Percentiles rank a stretch among this genome's conserved stretches.
Evolutionary conservation across 2,329 filamentous ascomycete species (phyloP).

Genomic region (Chrysoporthe puriensis): DNA sequence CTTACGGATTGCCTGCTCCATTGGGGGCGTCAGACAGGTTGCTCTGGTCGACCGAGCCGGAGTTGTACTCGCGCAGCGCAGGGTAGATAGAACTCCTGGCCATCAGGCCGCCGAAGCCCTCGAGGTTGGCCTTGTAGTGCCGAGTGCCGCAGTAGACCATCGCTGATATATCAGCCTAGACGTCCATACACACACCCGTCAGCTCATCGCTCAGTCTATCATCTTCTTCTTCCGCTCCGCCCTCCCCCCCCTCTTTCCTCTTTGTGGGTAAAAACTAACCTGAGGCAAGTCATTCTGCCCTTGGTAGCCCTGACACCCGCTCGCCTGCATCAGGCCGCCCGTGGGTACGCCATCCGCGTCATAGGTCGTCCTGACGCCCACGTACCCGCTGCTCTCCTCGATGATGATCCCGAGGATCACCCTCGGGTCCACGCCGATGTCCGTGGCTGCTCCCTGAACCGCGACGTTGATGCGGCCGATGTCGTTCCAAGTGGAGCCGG

Average conservation of each 20-base stretch:
- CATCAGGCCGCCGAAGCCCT: slow-evolving; percentile 35
- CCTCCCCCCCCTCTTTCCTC: not conserved
- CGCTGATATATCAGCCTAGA: slow-evolving; percentile 10
- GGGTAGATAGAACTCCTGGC: slow-evolving; percentile 41
- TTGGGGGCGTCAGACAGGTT: slow-evolving; percentile 40
- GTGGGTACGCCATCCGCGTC: slow-evolving; percentile 39
- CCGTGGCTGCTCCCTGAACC: slow-evolving; percentile 35
- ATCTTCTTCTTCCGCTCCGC: not conserved
- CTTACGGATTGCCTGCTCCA: slow-evolving; percentile 15
- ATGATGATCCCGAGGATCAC: slow-evolving; percentile 47
- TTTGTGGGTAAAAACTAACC: slow-evolving; percentile 30
- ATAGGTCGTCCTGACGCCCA: slow-evolving; percentile 42
- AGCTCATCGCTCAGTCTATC: not conserved
- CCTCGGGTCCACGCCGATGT: slow-evolving; percentile 41
- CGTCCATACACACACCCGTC: not conserved
- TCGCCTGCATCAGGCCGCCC: slow-evolving; percentile 46
- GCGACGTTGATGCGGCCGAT: slow-evolving; percentile 41
- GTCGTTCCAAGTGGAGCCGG: slow-evolving; percentile 39
- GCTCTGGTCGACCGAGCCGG: slow-evolving; percentile 40
- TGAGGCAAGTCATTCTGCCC: slow-evolving; percentile 38
- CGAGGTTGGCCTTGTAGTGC: slow-evolving; percentile 37
- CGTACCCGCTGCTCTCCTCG: slow-evolving; percentile 45
- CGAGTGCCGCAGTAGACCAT: slow-evolving; percentile 32
- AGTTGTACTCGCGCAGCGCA: slow-evolving; percentile 46
- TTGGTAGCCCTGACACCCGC: slow-evolving; percentile 40